Evolutionary conservation across 2,329 filamentous ascomycete genomes (phyloP).

Genomic region (Arthrobotrys sphaeroides): DNA sequence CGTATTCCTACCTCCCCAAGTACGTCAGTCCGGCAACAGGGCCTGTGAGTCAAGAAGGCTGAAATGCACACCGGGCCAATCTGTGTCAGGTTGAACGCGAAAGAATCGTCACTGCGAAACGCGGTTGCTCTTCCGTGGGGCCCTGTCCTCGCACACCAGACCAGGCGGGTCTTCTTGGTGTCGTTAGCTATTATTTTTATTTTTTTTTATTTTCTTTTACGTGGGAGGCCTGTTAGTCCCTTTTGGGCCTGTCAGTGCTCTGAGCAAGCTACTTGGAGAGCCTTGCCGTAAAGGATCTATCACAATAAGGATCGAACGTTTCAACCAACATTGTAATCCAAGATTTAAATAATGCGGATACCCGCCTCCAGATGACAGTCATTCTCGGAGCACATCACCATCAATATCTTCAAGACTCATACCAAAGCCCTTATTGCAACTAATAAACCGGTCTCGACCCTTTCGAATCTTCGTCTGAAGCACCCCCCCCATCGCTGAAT

Average conservation of each 20-base stretch:
- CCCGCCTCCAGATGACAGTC: constrained; percentile 41
- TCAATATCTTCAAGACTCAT: constrained; percentile 38
- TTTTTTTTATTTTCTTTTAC: constrained; percentile 11
- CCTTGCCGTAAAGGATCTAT: constrained; percentile 53
- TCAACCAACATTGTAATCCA: constrained; percentile 41
- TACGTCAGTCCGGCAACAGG: constrained; percentile 50
- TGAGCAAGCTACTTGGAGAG: constrained; percentile 45
- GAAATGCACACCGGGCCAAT: constrained; percentile 44
- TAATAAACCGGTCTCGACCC: constrained; percentile 38
- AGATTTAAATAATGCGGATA: constrained; percentile 52
- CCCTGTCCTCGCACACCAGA: constrained; percentile 39
- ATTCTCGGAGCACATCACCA: constrained; percentile 48
- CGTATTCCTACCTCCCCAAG: constrained; percentile 27
- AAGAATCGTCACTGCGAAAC: constrained; percentile 47
- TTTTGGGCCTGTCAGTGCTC: constrained; percentile 16
- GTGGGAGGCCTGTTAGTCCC: constrained; percentile 44
- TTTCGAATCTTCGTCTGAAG: constrained; percentile 31
- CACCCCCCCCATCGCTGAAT: constrained; percentile 12
- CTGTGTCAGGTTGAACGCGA: constrained; percentile 49
- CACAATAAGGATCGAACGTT: constrained; percentile 47
- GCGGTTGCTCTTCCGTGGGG: constrained; percentile 30
- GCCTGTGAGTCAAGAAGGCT: constrained; percentile 49
- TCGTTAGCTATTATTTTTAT: constrained; percentile 16
- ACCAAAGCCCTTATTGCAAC: constrained; percentile 13
- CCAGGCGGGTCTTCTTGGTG: constrained; percentile 23